phyloP scores from a whole-genome alignment of 805 yeast genomes.

The Citeromyces matritensis region DNA sequence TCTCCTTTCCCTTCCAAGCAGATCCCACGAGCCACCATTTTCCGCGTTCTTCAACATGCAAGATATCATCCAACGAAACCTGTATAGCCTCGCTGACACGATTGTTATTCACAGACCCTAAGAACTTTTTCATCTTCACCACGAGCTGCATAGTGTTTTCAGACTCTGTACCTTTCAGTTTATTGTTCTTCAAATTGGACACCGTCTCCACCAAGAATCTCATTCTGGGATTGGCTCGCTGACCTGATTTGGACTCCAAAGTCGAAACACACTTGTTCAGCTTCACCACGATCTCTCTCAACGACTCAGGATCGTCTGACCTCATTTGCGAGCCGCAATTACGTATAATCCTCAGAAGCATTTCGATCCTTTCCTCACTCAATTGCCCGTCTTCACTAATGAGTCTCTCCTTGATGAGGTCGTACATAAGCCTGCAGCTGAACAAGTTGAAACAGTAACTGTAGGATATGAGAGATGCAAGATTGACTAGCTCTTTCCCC shows the following conservation, averaged over 20 bases:
- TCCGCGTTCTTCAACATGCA: conserved; percentile 63
- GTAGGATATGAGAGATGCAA: conserved; percentile 61
- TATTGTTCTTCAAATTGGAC: conserved; percentile 75
- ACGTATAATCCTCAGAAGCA: conserved; percentile 55
- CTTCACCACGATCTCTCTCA: conserved; percentile 60
- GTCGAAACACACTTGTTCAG: conserved; percentile 28
- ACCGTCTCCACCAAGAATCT: conserved; percentile 77
- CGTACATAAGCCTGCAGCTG: conserved; percentile 64
- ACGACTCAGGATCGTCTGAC: conserved; percentile 75
- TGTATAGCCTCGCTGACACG: conserved; percentile 61
- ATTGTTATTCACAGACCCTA: conserved; percentile 33
- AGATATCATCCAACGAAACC: conserved; percentile 73
- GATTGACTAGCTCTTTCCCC: conserved; percentile 27
- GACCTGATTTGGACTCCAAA: conserved; percentile 14
- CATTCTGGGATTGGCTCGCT: conserved; percentile 41
- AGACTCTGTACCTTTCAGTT: conserved; percentile 36
- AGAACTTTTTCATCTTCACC: conserved; percentile 44
- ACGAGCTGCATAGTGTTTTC: conserved; percentile 38
- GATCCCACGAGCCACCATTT: conserved; percentile 99
- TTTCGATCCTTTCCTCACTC: conserved; percentile 62
- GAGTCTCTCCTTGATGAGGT: conserved; percentile 34
- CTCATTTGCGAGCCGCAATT: conserved; percentile 77
- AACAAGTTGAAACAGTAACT: conserved; percentile 67
- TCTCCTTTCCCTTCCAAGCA: conserved; percentile 74
- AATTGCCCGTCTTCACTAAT: conserved; percentile 30